Evolutionary conservation across 225 moss, liverwort and hornwort genomes (phyloP), one percentile per base, ranked within the genome.

Genomic region (Physcomitrellopsis africana): DNA sequence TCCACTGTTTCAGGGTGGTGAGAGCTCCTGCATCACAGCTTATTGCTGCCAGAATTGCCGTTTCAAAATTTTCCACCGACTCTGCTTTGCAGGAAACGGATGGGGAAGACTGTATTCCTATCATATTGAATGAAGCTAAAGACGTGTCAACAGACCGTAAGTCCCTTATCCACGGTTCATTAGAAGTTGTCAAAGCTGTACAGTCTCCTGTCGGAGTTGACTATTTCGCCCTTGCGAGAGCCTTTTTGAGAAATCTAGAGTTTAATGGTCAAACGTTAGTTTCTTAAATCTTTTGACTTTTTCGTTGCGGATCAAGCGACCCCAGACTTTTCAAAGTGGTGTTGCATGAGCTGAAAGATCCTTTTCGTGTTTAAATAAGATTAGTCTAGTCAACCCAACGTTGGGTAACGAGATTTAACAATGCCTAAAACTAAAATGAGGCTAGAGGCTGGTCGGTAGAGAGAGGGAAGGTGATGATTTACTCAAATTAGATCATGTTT

Each of bases 11-110:
- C 76, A 99, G 95, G 85, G 92, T 99, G 55, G 78, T 95, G 42
- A 90, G 93, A 32, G 92, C 93, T 75, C 84, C 99, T 76, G 56
- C 85, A 19, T 87, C 82, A 80, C 81, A 85, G 53, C 85, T 99
- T 0, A 72, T 92, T 51, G 83, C 87, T 67, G 89, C 95, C 46
- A 89, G 89, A 53, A 62, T 49, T 74, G 79, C 64, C 16, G 51
- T 46, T 55, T 72, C 55, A 22, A 72, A 57, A 27, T 15, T 68
- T 73, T 77, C 60, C 19, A 3, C 57, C 23, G 87, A 84, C 70
- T 27, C 76, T 19, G 53, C 69, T 68, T 26, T 67, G 62, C 79
- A 67, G 72, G 77, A 55, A 70, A 27, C 18, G 24, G 45, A 75
- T 51, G 75, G 26, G 19, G 75, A 77, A 51, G 65, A 24, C 54